A percentile compares a stretch with the other conserved stretches of the same genome.
Conservation (phyloP, 139 green algal species). For the Picochlorum sp. region DNA sequence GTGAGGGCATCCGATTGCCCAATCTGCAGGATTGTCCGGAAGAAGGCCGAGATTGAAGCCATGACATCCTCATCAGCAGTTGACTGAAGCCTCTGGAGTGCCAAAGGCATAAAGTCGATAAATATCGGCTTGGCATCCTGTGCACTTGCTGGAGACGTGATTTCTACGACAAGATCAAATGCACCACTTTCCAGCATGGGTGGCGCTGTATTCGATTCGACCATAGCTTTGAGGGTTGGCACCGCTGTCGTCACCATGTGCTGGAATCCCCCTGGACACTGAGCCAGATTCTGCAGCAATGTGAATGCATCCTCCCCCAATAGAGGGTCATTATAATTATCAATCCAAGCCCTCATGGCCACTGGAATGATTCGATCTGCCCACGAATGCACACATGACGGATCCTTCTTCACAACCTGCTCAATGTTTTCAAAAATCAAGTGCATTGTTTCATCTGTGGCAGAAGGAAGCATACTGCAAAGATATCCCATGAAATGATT, state of each 20-base stretch:
- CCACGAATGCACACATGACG: slow-evolving; percentile 17
- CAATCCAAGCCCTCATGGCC: slow-evolving; percentile 44
- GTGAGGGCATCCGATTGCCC: slow-evolving; percentile 28
- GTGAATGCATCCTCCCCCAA: slow-evolving; percentile 45
- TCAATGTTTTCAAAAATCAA: slow-evolving; percentile 65
- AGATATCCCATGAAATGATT: slow-evolving; percentile 12
- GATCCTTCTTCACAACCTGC: slow-evolving; percentile 29
- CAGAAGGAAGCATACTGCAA: slow-evolving; percentile 6
- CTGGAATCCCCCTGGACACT: slow-evolving; percentile 32
- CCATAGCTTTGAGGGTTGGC: slow-evolving; percentile 38
- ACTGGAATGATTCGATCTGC: slow-evolving; percentile 30
- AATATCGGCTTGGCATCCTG: slow-evolving; percentile 31
- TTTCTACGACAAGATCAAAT: slow-evolving; percentile 48
- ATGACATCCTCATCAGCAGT: slow-evolving; percentile 38
- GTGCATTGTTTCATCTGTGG: slow-evolving; percentile 40
- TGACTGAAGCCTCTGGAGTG: slow-evolving; percentile 22
- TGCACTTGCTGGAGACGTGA: slow-evolving; percentile 27
- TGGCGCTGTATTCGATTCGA: slow-evolving; percentile 20
- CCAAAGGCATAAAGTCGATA: slow-evolving; percentile 16
- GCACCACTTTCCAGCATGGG: slow-evolving; percentile 39
- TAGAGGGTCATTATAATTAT: slow-evolving; percentile 55
- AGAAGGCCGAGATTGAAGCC: slow-evolving; percentile 23
- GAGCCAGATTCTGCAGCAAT: slow-evolving; percentile 45
- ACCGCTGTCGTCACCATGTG: slow-evolving; percentile 30
- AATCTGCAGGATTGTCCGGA: slow-evolving; percentile 22